phyloP scores from a whole-genome alignment of 192 early-diverging fungal species.

The Gryganskiella cystojenkinii region DNA sequence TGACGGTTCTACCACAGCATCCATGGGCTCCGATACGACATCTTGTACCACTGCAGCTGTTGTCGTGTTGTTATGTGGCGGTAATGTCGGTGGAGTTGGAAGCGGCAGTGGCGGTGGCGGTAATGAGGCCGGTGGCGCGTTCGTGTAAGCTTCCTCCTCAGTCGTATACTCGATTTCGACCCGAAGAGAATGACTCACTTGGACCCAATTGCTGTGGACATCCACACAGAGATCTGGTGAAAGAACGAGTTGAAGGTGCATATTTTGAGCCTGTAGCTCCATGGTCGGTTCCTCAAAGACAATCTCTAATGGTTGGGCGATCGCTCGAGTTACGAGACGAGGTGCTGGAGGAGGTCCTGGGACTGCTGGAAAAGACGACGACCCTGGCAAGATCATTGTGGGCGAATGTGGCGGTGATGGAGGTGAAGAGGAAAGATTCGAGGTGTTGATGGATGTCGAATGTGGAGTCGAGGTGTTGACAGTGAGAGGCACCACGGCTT shows the following conservation, averaged over 20 bases:
- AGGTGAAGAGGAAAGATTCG: neutral
- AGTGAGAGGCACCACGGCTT: slow-evolving; percentile 21
- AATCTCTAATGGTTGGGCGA: slow-evolving; percentile 39
- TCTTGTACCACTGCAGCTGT: no score
- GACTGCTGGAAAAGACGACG: neutral
- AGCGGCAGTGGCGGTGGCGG: neutral
- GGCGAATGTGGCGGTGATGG: slow-evolving; percentile 2
- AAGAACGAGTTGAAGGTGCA: slow-evolving; percentile 35
- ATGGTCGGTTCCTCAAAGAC: slow-evolving; percentile 35
- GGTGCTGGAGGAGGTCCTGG: slow-evolving; percentile 38
- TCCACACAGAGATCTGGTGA: slow-evolving; percentile 47
- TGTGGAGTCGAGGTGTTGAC: neutral
- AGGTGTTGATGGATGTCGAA: slow-evolving; percentile 6
- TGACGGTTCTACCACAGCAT: neutral
- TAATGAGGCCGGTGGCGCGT: slow-evolving; percentile 4
- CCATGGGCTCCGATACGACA: no score
- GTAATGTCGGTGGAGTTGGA: no score
- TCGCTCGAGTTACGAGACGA: slow-evolving; percentile 26
- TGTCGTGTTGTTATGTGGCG: no score
- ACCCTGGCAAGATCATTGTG: neutral
- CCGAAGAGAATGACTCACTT: slow-evolving; percentile 33
- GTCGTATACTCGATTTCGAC: slow-evolving; percentile 47
- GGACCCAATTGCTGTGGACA: slow-evolving; percentile 42
- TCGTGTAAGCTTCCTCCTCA: slow-evolving; percentile 39
- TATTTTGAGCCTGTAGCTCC: slow-evolving; percentile 25